Base-by-base conservation (phyloP, 768 basidiomycete species). In the Collybiopsis confluens region DNA sequence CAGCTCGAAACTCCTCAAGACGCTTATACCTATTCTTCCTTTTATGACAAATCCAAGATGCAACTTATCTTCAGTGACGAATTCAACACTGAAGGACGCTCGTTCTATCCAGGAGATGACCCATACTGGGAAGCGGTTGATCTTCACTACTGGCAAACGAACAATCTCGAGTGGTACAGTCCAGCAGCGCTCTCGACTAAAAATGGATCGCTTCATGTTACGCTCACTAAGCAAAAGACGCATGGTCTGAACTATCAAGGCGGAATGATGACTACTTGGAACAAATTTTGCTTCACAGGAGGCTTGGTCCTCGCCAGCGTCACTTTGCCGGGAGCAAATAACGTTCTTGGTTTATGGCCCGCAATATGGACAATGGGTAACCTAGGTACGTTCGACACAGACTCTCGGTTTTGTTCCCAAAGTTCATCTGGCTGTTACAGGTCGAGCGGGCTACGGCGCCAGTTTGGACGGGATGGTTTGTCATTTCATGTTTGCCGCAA, bases 231-330 rank as follows among this genome's bases (percentile, higher is more conserved):
- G 64, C 71, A 70, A 65, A 76, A 65, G 28, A 82, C 66, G 58
- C 87, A 95, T 63, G 79, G 89, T 59, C 66, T 97, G 55, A 83
- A 84, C 60, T 97, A 87, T 65, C 49, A 45, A 49, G 55, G 64
- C 16, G 64, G 62, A 6, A 63, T 63, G 62, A 35, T 61, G 47
- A 37, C 51, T 24, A 43, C 36, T 10, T 70, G 72, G 79, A 86
- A 85, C 65, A 83, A 85, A 69, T 83, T 94, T 58, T 92, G 88
- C 66, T 91, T 92, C 64, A 89, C 88, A 9, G 86, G 86, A 5
- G 90, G 90, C 38, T 67, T 88, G 46, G 76, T 90, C 48, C 88
- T 83, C 69, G 67, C 71, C 20, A 61, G 66, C 27, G 74, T 77
- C 33, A 64, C 56, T 16, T 58, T 79, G 0, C 77, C 78, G 1